Evolutionary conservation across 1,284 basidiomycete genomes (phyloP).

Genomic region (Apiotrichum montevideense): DNA sequence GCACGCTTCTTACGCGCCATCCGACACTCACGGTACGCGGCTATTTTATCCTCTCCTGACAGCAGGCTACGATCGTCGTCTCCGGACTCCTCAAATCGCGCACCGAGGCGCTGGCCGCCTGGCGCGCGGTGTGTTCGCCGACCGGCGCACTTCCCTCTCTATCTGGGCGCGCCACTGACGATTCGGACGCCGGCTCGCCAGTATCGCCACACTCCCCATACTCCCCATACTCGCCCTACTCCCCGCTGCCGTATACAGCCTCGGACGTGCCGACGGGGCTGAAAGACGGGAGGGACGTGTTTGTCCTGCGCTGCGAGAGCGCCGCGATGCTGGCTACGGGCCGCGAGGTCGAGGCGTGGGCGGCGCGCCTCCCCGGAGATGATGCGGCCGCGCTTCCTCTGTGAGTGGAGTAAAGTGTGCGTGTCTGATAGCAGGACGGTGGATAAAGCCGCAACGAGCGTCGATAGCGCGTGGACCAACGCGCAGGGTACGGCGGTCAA

Average conservation of each 20-base stretch:
- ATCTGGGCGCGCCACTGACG: not conserved
- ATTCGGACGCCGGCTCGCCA: not conserved
- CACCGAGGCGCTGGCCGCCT: constrained; percentile 47
- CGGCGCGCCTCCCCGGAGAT: constrained; percentile 39
- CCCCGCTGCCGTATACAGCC: not conserved
- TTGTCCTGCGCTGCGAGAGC: constrained; percentile 46
- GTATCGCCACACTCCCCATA: not conserved
- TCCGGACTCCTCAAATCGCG: constrained; percentile 49
- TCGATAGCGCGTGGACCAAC: constrained; percentile 48
- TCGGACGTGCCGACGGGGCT: constrained; percentile 15
- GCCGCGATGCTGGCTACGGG: constrained; percentile 48
- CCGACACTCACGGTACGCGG: constrained; percentile 44
- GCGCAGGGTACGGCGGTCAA: constrained; percentile 50
- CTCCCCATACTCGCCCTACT: not conserved
- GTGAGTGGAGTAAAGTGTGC: constrained; percentile 15
- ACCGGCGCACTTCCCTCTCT: not conserved
- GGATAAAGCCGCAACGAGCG: constrained; percentile 41
- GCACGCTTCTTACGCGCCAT: no score
- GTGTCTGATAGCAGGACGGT: constrained; percentile 41
- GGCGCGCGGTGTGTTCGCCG: constrained; percentile 37
- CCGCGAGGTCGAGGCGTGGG: constrained; percentile 47
- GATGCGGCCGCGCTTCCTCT: constrained; percentile 52
- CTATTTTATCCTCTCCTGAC: not conserved
- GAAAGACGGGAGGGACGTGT: constrained; percentile 47
- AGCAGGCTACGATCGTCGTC: constrained; percentile 47